phyloP scores from a whole-genome alignment of 1,284 basidiomycete genomes.

The Naganishia cerealis region DNA sequence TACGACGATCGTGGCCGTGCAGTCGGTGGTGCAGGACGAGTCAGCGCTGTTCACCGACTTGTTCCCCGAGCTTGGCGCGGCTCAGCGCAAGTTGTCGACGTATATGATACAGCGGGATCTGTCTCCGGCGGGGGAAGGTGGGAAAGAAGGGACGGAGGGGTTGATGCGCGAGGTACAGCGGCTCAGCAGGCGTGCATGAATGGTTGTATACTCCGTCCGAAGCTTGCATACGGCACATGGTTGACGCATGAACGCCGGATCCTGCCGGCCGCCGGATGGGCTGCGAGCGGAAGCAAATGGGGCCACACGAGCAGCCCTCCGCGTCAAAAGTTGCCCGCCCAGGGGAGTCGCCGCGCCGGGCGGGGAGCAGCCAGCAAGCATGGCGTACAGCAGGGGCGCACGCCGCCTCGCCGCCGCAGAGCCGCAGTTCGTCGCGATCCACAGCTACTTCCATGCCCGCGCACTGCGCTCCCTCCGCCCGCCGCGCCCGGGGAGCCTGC shows the following conservation, averaged over 20 bases:
- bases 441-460: conserved; percentile 17
- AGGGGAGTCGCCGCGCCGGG: too few species aligned
- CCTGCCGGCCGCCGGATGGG: background rate
- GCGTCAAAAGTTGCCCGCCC: background rate
- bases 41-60: conserved; percentile 40
- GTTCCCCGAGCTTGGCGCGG: conserved; percentile 40
- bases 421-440: conserved; percentile 19
- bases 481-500: background rate
- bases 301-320: background rate
- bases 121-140: background rate
- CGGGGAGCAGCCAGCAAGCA: background rate
- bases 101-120: conserved; percentile 49
- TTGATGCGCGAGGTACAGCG: background rate
- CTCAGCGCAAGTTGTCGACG: conserved; percentile 45
- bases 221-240: too few species aligned
- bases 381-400: background rate
- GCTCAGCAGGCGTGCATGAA: too few species aligned
- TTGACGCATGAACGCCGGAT: too few species aligned
- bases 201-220: too few species aligned
- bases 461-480: conserved; percentile 11
- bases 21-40: conserved; percentile 43
- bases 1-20: conserved; percentile 46
- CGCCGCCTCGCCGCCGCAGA: conserved; percentile 3
- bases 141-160: conserved; percentile 1
- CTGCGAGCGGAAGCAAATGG: background rate